Conservation (phyloP, 768 basidiomycete species). For the Termitomyces sp. region DNA sequence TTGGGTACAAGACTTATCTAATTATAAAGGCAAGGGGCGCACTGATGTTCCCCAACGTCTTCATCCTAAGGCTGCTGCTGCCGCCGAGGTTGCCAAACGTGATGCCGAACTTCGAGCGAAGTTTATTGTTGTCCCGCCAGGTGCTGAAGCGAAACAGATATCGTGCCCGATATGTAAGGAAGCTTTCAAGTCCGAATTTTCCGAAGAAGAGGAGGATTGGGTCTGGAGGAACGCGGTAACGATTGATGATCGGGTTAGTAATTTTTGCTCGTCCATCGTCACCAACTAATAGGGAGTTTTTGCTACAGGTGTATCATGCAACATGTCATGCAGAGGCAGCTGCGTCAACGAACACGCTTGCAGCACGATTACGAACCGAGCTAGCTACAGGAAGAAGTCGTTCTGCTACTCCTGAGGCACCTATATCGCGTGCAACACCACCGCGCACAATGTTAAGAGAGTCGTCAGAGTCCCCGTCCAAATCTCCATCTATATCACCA, state of each 20-base stretch:
- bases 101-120: slow-evolving; percentile 73
- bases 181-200: slow-evolving; percentile 82
- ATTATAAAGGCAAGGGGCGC: slow-evolving; percentile 69
- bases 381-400: slow-evolving; percentile 63
- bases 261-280: background rate
- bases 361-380: slow-evolving; percentile 66
- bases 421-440: slow-evolving; percentile 36
- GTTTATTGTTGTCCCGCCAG: slow-evolving; percentile 87
- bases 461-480: slow-evolving; percentile 27
- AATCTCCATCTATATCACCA: slow-evolving; percentile 45
- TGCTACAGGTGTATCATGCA: slow-evolving; percentile 81
- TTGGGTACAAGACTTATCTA: slow-evolving; percentile 76
- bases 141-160: slow-evolving; percentile 78
- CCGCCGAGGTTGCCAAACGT: slow-evolving; percentile 66
- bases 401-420: slow-evolving; percentile 71
- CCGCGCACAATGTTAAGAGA: slow-evolving; percentile 33
- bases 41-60: slow-evolving; percentile 49
- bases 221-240: slow-evolving; percentile 91
- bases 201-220: slow-evolving; percentile 98
- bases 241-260: slow-evolving; percentile 79
- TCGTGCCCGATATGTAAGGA: slow-evolving; percentile 98
- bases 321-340: slow-evolving; percentile 88
- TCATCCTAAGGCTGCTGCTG: slow-evolving; percentile 57
- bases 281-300: slow-evolving; percentile 5
- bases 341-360: slow-evolving; percentile 61